These are phyloP conservation scores for Ceratopteris richardii DNA, from an alignment of 75 land plant genomes.

Conservation along the genomic window DNA sequence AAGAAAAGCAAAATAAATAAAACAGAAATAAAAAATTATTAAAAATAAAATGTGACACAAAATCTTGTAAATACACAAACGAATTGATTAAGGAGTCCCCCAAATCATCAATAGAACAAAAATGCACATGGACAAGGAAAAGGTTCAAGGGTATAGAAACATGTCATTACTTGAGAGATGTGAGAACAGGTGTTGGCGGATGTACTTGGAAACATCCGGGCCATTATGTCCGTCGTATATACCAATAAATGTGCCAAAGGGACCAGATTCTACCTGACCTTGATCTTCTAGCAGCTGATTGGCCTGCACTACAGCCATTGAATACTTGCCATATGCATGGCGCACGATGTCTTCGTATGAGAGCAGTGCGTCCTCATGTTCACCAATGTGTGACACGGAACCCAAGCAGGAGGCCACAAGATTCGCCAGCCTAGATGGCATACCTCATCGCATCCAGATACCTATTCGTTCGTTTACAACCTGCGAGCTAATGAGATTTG, in stretches of 20 bases:
- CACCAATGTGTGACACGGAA: conserved; percentile 41
- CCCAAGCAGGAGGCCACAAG: conserved; percentile 57
- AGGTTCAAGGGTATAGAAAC: too few relatives aligned
- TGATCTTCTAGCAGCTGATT: conserved; percentile 63
- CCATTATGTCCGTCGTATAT: conserved; percentile 60
- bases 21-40: too few relatives aligned
- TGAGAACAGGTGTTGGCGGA: conserved; percentile 33
- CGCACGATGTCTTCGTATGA: conserved; percentile 55
- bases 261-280: conserved; percentile 57
- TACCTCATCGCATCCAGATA: too few relatives aligned
- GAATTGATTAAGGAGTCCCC: too few relatives aligned
- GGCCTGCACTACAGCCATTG: conserved; percentile 58
- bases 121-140: too few relatives aligned
- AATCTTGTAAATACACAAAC: too few relatives aligned
- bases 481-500: too few relatives aligned
- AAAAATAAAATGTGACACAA: too few relatives aligned
- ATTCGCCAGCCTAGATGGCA: conserved; percentile 41
- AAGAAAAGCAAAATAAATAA: too few relatives aligned
- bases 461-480: too few relatives aligned
- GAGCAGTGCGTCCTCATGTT: conserved; percentile 51
- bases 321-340: conserved; percentile 56
- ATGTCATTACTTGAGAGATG: conserved; percentile 34
- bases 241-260: conserved; percentile 46
- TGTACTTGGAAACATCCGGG: conserved; percentile 39
- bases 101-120: too few relatives aligned